Conservation (phyloP, 495 filamentous ascomycete species). For the Tuber calosporum region DNA sequence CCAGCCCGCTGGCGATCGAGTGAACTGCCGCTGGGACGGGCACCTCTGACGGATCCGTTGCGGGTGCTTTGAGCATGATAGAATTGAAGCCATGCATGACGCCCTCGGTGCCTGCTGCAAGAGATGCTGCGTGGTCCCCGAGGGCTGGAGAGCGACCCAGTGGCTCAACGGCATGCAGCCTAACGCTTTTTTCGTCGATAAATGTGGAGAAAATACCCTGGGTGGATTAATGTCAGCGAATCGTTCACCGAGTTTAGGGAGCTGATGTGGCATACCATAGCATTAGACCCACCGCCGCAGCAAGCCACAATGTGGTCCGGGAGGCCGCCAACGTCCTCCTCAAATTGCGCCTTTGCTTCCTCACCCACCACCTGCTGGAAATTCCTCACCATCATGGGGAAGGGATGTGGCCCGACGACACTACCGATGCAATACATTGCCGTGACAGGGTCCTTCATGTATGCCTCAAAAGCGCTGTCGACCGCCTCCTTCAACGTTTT, state of each 20-base stretch:
- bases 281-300: slow-evolving; percentile 35
- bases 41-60: not conserved
- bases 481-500: slow-evolving; percentile 34
- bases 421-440: slow-evolving; percentile 34
- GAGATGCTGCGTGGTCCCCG: slow-evolving; percentile 29
- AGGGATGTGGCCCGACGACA: slow-evolving; percentile 34
- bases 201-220: slow-evolving; percentile 34
- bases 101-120: slow-evolving; percentile 25
- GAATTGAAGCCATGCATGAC: slow-evolving; percentile 37
- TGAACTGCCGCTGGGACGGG: slow-evolving; percentile 31
- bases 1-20: slow-evolving; percentile 36
- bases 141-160: slow-evolving; percentile 19
- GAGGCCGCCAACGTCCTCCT: slow-evolving; percentile 18
- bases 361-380: slow-evolving; percentile 36
- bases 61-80: slow-evolving; percentile 29
- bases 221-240: slow-evolving; percentile 5
- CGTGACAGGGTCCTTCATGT: slow-evolving; percentile 25
- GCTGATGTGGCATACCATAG: slow-evolving; percentile 13
- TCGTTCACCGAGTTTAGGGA: not conserved
- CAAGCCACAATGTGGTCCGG: slow-evolving; percentile 32
- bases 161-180: slow-evolving; percentile 32
- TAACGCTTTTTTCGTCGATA: slow-evolving; percentile 25
- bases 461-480: slow-evolving; percentile 29
- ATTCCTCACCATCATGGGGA: slow-evolving; percentile 32
- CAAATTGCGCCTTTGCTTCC: slow-evolving; percentile 31